Base-by-base conservation (phyloP, 495 filamentous ascomycete genomes). In the Penicillium ucsense region DNA sequence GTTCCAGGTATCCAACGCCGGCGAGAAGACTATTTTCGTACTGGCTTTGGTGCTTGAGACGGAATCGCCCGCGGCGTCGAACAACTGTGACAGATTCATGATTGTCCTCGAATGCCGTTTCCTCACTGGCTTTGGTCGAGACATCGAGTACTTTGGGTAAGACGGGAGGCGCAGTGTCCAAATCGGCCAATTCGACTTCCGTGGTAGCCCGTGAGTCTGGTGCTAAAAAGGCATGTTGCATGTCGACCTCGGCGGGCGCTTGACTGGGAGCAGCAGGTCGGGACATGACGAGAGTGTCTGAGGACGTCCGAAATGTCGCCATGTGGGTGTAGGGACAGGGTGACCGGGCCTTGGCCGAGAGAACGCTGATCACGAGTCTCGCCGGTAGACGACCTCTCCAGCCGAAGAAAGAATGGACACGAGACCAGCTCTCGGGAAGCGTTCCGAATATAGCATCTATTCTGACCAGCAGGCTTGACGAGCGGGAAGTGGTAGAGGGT, bases 1-100 rank as follows among this genome's bases (percentile, higher is more conserved):
- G 61, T 48, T 78, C 75, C 31, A 78, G 64, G 42, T 67, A 74
- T 2, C 72, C 75, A 1, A 74, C 66, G 38, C 69, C 63, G 1
- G 65, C 61, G 12, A 76, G 65, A 1, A 78, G 59, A 43, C 61
- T 73, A 56, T 78, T 78, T 6, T 59, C 59, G 46, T 73, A 66
- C 46, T 70, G 66, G 7, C 56, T 54, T 34, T 65, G 65, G 38
- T 57, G 53, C 4, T 53, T 35, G 0, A 70, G 52, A 1, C 46
- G 56, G 28, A 56, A 53, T 0, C 60, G 55, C 4, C 51, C 48
- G 4, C 56, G 46, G 6, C 60, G 55, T 20, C 54, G 53, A 41
- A 56, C 35, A 7, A 66, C 39, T 6, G 50, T 54, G 5, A 65
- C 62, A 11, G 55, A 38, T 6, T 48, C 40, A 33, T 53, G 46